Percentiles rank a stretch among this genome's conserved stretches.
phyloP scores from a whole-genome alignment of 495 filamentous ascomycete genomes.

The Rhypophila decipiens region DNA sequence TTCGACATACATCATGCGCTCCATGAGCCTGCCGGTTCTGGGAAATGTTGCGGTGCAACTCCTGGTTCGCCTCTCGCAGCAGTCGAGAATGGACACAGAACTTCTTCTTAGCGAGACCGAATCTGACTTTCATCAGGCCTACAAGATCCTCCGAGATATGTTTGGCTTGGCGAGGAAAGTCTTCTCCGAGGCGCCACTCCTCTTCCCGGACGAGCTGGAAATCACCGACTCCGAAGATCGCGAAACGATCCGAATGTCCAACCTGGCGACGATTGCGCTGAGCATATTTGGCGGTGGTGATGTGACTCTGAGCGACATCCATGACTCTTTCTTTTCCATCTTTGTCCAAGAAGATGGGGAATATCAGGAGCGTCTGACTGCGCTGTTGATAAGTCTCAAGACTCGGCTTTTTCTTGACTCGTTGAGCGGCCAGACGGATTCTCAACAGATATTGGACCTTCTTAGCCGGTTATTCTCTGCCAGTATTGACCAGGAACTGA shows the following conservation, averaged over 20 bases:
- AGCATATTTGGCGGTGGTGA: conserved; percentile 80
- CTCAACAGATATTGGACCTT: conserved; percentile 53
- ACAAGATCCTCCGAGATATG: conserved; percentile 67
- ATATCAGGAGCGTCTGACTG: conserved; percentile 51
- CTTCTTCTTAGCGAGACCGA: conserved; percentile 59
- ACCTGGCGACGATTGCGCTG: conserved; percentile 77
- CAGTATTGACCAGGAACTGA: conserved; percentile 57
- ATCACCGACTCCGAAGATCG: conserved; percentile 60
- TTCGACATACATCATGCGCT: conserved; percentile 24
- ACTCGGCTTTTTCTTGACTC: conserved; percentile 79
- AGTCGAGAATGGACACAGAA: conserved; percentile 55
- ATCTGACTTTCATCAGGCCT: conserved; percentile 70
- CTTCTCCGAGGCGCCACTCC: conserved; percentile 63
- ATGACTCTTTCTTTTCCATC: conserved; percentile 76
- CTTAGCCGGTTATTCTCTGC: conserved; percentile 69
- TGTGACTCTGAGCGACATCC: conserved; percentile 73
- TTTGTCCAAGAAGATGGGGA: conserved; percentile 68
- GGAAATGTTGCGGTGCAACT: conserved; percentile 41
- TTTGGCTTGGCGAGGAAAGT: conserved; percentile 77
- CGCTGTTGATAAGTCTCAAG: conserved; percentile 76
- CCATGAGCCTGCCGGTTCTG: conserved; percentile 35
- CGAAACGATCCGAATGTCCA: conserved; percentile 76
- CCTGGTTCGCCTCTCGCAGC: conserved; percentile 37
- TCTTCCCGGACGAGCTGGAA: conserved; percentile 68
- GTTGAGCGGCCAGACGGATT: conserved; percentile 50